A percentile compares a stretch with the other conserved stretches of the same genome.
Conservation (phyloP, 805 yeast genomes). For the Kodamaea nitidulidarum region DNA sequence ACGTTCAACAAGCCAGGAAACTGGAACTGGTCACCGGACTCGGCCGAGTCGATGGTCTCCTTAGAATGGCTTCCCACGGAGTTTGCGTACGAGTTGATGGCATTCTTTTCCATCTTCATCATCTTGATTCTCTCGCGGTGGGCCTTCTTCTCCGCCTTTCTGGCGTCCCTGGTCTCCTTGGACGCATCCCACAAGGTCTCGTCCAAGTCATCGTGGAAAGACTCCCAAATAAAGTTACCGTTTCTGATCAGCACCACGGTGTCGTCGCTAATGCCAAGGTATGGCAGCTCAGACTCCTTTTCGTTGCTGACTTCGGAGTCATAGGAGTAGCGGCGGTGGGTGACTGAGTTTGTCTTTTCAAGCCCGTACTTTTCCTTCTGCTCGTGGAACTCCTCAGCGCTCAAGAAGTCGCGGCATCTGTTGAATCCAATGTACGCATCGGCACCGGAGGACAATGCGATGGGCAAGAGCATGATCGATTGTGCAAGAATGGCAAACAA, state of each 20-base stretch:
- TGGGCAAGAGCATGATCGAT: conserved; percentile 40
- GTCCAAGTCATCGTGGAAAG: conserved; percentile 23
- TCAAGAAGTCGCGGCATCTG: conserved; percentile 22
- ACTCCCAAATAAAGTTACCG: conserved; percentile 32
- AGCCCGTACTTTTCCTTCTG: background rate
- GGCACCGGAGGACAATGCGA: conserved; percentile 43
- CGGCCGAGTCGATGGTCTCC: conserved; percentile 1
- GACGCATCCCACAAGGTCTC: conserved; percentile 22
- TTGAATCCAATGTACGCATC: conserved; percentile 41
- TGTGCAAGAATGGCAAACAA: conserved; percentile 42
- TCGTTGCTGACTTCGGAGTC: conserved; percentile 3
- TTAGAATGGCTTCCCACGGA: background rate
- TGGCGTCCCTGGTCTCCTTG: conserved; percentile 10
- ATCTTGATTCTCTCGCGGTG: conserved; percentile 11
- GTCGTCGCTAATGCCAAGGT: conserved; percentile 1
- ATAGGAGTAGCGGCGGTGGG: background rate
- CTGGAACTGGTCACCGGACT: conserved; percentile 8
- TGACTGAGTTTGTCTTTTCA: background rate
- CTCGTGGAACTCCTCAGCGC: conserved; percentile 15
- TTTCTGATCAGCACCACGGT: conserved; percentile 21
- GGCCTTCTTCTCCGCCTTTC: conserved; percentile 13
- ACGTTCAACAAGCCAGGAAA: conserved; percentile 35
- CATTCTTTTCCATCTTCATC: conserved; percentile 11
- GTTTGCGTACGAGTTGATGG: conserved; percentile 9
- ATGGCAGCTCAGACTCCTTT: conserved; percentile 1